Conservation (phyloP, 768 basidiomycete species). For the Lyophyllum semitale region DNA sequence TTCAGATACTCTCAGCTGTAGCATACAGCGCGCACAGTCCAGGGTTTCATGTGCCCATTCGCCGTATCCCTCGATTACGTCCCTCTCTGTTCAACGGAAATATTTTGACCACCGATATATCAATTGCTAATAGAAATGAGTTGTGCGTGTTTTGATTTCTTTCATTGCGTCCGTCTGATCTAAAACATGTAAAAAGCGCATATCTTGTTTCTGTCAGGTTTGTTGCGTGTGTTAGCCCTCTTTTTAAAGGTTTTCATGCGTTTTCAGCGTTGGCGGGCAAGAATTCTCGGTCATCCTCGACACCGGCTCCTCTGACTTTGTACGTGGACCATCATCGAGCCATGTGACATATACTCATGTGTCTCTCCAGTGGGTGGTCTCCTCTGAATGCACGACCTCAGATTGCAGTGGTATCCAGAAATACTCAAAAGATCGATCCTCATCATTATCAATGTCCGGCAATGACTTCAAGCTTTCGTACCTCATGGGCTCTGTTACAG, state of each 20-base stretch:
- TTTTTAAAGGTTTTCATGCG: conserved; percentile 4
- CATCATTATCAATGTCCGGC: conserved; percentile 30
- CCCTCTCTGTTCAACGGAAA: neutral
- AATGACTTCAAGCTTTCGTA: conserved; percentile 47
- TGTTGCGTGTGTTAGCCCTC: neutral
- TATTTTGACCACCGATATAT: conserved; percentile 21
- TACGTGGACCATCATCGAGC: conserved; percentile 22
- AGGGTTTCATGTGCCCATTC: conserved; percentile 16
- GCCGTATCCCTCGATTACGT: conserved; percentile 7
- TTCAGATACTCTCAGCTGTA: neutral
- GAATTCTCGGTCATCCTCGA: conserved; percentile 49
- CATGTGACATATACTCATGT: neutral
- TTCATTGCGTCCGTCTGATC: neutral
- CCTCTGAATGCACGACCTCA: conserved; percentile 39
- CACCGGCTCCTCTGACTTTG: conserved; percentile 61
- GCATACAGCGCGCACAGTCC: neutral
- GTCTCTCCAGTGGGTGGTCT: conserved; percentile 48
- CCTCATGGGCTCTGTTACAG: conserved; percentile 50
- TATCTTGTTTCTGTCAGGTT: conserved; percentile 20
- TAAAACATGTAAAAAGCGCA: conserved; percentile 4
- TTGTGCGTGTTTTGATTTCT: conserved; percentile 26
- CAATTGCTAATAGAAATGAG: conserved; percentile 31
- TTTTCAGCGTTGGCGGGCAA: conserved; percentile 39
- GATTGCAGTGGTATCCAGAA: conserved; percentile 48
- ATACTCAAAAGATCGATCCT: conserved; percentile 35